Base-by-base conservation (phyloP, 2,329 filamentous ascomycete species). In the Ophiostoma piceae region DNA sequence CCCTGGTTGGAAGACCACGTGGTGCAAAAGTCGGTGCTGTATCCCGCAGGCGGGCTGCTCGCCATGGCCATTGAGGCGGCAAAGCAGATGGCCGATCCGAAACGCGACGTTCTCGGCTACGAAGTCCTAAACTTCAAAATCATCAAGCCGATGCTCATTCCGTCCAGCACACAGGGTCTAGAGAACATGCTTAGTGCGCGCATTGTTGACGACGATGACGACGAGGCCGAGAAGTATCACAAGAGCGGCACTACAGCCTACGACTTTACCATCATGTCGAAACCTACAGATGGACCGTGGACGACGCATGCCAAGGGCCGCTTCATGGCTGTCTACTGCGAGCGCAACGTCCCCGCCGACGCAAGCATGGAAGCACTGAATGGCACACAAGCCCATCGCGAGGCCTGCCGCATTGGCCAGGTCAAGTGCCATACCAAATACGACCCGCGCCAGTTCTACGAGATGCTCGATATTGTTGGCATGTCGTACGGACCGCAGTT, bases 401-500 rank as follows among this genome's bases (percentile, higher is more conserved):
- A 39, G n/a, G 71, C 22, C 69, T 76, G 76, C 67, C 71, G 75
- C 16, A 67, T 72, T 2, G 71, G 79, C 11, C 73, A 75, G 5
- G 37, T 71, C 4, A 67, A 69, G 0, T 82, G 80, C 74, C 75
- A 75, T 3, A 76, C 79, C 19, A n/a, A 70, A 0, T 57, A 83
- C 5, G 75, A 77, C 2, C 79, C 82, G 8, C 78, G 81, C 2
- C 82, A 85, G 68, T 76, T 86, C 3, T 86, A 86, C 71, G 83
- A 85, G 71, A 76, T 77, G 4, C 77, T 86, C 6, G 81, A 85
- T 68, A 79, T 80, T 11, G 79, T 84, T 1, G 84, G 84, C 14
- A 81, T 86, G 77, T 80, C 82, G 67, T 86, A 86, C 69, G 84
- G 84, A 0, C 76, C 80, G 0, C 74, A 80, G 2, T 86, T 86